These are phyloP conservation scores for Aspergillus hancockii DNA, from an alignment of 495 filamentous ascomycete species.

Conservation along the genomic window DNA sequence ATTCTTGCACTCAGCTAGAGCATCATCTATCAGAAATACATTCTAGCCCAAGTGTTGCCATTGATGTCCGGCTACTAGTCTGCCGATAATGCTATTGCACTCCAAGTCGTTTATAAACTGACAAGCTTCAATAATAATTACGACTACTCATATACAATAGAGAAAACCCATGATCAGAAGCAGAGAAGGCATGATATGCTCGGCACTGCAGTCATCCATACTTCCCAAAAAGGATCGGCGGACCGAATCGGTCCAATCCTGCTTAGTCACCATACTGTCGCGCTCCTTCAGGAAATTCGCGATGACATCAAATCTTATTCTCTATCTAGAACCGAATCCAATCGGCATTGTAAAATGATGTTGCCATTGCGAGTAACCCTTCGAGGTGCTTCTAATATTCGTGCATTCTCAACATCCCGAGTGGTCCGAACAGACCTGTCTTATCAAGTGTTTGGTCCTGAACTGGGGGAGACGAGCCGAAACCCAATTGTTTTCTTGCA, in stretches of 20 bases:
- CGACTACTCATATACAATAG: no score
- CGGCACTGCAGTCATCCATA: background rate
- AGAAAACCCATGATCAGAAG: background rate
- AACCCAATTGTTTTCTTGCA: conserved; percentile 87
- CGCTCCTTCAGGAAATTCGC: background rate
- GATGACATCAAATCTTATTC: background rate
- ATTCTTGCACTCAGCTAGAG: no score
- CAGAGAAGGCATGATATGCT: background rate
- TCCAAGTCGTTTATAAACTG: no score
- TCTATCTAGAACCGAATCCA: background rate
- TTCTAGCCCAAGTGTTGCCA: no score
- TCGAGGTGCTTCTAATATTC: conserved; percentile 20
- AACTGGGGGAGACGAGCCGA: conserved; percentile 33
- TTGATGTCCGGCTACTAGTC: no score
- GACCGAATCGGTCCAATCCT: background rate
- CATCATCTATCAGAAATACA: no score
- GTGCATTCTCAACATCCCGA: conserved; percentile 40
- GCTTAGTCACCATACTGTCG: background rate
- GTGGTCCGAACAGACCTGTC: conserved; percentile 34
- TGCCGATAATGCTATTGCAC: no score
- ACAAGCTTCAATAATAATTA: no score
- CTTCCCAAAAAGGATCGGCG: background rate
- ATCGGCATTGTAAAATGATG: conserved; percentile 13
- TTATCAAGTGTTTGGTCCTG: conserved; percentile 45
- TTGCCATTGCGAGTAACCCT: conserved; percentile 24